Percentiles rank a stretch among this genome's conserved stretches.
Conservation (phyloP, 2,329 filamentous ascomycete genomes). For the Coniochaeta prunicola region DNA sequence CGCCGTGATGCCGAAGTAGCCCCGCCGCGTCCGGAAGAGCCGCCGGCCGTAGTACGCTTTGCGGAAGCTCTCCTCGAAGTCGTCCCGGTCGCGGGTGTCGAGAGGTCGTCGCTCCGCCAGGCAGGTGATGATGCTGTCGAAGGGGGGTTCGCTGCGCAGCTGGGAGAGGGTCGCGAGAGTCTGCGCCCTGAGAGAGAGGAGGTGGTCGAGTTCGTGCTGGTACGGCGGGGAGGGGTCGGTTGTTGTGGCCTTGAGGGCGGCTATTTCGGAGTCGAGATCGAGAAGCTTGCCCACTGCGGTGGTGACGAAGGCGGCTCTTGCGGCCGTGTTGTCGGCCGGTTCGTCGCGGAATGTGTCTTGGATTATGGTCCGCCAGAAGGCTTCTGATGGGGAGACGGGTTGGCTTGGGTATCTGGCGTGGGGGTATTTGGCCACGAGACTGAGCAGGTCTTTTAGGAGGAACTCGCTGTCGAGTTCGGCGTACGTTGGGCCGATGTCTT, state of each 20-base stretch:
- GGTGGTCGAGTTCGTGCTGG: background rate
- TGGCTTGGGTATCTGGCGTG: background rate
- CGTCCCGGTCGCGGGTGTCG: background rate
- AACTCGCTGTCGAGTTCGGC: background rate
- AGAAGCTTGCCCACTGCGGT: background rate
- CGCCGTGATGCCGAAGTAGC: background rate
- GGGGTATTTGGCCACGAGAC: background rate
- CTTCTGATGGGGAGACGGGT: background rate
- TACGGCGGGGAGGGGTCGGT: background rate
- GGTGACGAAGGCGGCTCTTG: background rate
- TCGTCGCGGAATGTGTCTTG: background rate
- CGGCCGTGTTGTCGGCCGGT: background rate
- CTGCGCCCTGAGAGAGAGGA: background rate
- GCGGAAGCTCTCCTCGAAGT: background rate
- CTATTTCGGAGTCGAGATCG: background rate
- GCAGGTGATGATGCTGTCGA: background rate
- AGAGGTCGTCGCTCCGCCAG: background rate
- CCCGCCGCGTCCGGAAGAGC: background rate
- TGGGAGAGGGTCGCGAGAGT: background rate
- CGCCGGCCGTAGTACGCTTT: background rate
- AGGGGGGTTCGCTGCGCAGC: background rate
- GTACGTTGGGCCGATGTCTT: background rate
- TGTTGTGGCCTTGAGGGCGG: background rate
- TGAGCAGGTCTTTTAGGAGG: background rate
- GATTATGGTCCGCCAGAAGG: background rate